phyloP scores from a whole-genome alignment of 116 monocot species.

The Iris pallida region DNA sequence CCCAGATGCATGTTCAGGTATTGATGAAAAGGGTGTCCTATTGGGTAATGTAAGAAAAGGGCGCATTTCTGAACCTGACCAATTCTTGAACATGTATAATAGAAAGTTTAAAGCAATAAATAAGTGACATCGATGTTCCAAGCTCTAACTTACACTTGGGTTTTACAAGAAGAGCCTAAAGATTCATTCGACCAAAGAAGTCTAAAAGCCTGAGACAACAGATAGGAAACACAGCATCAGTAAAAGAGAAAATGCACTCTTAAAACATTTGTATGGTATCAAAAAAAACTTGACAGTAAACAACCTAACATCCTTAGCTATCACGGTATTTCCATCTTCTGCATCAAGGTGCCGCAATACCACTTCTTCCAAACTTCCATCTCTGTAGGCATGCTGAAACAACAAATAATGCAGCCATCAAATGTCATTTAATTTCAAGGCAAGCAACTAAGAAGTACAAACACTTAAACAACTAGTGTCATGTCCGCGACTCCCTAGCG shows the following conservation, averaged over 20 bases:
- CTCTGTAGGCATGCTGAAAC: slow-evolving; percentile 90
- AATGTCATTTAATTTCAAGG: neutral
- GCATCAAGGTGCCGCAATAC: slow-evolving; percentile 77
- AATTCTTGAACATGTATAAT: neutral
- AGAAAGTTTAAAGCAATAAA: neutral
- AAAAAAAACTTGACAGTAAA: slow-evolving; percentile 2
- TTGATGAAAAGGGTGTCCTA: neutral
- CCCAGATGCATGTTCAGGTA: neutral
- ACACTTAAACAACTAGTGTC: neutral
- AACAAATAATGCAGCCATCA: neutral
- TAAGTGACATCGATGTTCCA: slow-evolving; percentile 1
- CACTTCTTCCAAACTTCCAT: slow-evolving; percentile 89
- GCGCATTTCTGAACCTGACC: neutral
- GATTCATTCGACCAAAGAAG: slow-evolving; percentile 49
- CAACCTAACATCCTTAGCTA: slow-evolving; percentile 85
- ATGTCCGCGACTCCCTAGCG: too few species aligned
- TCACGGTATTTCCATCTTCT: slow-evolving; percentile 85
- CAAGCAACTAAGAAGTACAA: neutral
- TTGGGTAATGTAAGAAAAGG: neutral
- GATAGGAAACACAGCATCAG: neutral
- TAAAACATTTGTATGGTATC: neutral
- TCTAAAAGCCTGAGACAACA: slow-evolving; percentile 66
- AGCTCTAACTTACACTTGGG: slow-evolving; percentile 28
- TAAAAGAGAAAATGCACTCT: neutral
- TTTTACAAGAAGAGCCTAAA: slow-evolving; percentile 30